phyloP scores from a whole-genome alignment of 306 rosid genomes.

The barrel medic (Medicago truncatula) region DNA sequence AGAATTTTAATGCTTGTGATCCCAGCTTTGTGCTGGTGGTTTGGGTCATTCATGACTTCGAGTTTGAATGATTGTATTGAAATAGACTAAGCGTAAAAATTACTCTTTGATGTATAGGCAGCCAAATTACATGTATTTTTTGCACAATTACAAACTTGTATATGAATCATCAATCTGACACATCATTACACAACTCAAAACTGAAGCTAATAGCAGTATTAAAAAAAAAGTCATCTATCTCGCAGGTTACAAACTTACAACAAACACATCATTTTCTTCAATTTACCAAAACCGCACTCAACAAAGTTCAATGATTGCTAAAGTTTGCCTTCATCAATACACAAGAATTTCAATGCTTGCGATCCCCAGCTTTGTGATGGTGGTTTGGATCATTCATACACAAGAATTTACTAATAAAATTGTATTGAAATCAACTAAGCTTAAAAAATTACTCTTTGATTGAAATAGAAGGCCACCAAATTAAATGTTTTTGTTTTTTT shows the following conservation, averaged over 20 bases:
- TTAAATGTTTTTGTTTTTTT: neutral
- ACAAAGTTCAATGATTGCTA: neutral
- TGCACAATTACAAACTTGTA: constrained; percentile 11
- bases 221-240: no score
- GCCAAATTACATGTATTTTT: neutral
- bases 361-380: no score
- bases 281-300: no score
- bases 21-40: neutral
- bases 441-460: neutral
- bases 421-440: neutral
- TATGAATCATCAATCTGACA: neutral
- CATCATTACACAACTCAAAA: no score
- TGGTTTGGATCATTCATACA: no score
- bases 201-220: no score
- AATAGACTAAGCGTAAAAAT: neutral
- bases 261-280: no score
- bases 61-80: neutral
- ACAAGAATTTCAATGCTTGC: neutral
- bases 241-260: no score
- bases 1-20: neutral
- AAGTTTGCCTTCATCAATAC: neutral
- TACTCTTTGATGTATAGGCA: neutral
- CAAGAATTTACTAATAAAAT: no score
- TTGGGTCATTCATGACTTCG: neutral
- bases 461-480: neutral